Conservation (phyloP, 148 eudicot species). For the Rhododendron molle region DNA sequence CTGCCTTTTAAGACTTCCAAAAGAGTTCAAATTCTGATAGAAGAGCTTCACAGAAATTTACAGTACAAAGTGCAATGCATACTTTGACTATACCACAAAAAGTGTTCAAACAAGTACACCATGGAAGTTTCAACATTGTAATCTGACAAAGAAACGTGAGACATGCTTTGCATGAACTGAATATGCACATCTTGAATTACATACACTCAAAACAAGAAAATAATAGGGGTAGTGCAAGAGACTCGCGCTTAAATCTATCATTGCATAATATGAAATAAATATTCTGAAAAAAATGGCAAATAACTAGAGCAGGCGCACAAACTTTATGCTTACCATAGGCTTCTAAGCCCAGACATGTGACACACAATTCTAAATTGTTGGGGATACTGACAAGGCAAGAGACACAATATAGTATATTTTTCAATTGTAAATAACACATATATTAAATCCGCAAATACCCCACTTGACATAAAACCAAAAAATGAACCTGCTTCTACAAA, state of each 20-base stretch:
- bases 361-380: neutral
- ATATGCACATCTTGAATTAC: neutral
- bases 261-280: neutral
- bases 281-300: no score
- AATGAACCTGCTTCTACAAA: neutral
- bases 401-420: neutral
- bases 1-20: constrained; percentile 3
- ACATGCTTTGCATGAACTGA: neutral
- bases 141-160: neutral
- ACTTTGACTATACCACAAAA: neutral
- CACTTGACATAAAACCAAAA: neutral
- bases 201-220: neutral
- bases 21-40: constrained; percentile 4
- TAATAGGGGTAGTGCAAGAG: neutral
- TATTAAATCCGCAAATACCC: neutral
- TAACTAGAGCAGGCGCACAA: neutral
- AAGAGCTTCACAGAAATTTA: neutral
- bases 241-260: neutral
- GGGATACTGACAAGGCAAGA: neutral
- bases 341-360: neutral
- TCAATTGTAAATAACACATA: neutral
- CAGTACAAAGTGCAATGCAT: neutral
- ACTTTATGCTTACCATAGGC: neutral
- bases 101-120: neutral
- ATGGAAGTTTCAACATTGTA: neutral